Evolutionary conservation across 2,329 filamentous ascomycete species (phyloP).

Genomic region (Arachnopeziza araneosa): DNA sequence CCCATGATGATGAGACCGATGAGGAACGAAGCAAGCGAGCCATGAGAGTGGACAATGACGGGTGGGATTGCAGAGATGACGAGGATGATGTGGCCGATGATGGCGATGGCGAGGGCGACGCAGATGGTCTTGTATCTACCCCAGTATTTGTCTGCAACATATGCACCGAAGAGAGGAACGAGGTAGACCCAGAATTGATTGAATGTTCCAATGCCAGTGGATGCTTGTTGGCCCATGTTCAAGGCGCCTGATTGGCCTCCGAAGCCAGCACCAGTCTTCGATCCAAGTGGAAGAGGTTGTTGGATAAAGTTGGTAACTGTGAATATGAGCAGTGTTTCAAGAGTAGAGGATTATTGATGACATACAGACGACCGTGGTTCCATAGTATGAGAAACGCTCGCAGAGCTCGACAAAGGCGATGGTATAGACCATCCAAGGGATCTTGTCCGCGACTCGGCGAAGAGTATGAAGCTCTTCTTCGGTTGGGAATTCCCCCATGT

Average conservation of each 20-base stretch:
- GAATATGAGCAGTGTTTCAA: constrained; percentile 1
- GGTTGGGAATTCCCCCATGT: constrained; percentile 40
- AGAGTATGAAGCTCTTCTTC: constrained; percentile 24
- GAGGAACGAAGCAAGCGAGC: constrained; percentile 54
- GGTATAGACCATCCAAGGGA: constrained; percentile 33
- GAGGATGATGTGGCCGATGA: constrained; percentile 59
- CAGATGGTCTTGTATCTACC: constrained; percentile 62
- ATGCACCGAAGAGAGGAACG: constrained; percentile 46
- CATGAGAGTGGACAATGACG: constrained; percentile 47
- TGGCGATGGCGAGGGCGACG: constrained; percentile 41
- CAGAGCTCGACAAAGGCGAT: constrained; percentile 60
- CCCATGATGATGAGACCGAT: constrained; percentile 61
- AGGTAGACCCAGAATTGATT: constrained; percentile 48
- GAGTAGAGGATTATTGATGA: constrained; percentile 11
- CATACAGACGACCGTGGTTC: constrained; percentile 56
- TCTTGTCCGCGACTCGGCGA: constrained; percentile 22
- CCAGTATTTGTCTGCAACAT: constrained; percentile 57
- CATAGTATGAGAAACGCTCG: constrained; percentile 59
- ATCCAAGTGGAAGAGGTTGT: constrained; percentile 39
- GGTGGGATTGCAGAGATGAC: constrained; percentile 56
- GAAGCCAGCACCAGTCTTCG: constrained; percentile 39
- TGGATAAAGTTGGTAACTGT: constrained; percentile 48
- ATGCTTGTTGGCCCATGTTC: constrained; percentile 43
- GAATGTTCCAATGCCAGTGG: constrained; percentile 43
- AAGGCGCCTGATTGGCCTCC: constrained; percentile 35